phyloP scores from a whole-genome alignment of 1,284 basidiomycete species.

The Malassezia cuniculi region DNA sequence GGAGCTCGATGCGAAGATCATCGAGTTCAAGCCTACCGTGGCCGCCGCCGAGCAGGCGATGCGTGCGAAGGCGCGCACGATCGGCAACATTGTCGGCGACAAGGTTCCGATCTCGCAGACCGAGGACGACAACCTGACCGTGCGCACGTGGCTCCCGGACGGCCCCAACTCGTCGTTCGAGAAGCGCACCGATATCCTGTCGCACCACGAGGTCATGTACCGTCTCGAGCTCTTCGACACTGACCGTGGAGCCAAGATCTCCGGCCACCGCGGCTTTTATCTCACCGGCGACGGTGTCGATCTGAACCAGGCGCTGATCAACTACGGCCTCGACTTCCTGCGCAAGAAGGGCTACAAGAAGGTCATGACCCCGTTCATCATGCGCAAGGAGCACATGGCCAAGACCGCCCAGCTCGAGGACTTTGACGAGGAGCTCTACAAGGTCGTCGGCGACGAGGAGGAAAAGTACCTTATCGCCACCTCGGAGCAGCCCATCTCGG shows the following conservation, averaged over 20 bases:
- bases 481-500: constrained; percentile 94
- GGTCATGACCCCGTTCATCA: constrained; percentile 93
- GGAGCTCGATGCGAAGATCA: constrained; percentile 64
- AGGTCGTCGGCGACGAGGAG: constrained; percentile 73
- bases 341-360: constrained; percentile 74
- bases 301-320: constrained; percentile 89
- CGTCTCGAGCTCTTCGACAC: constrained; percentile 89
- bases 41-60: constrained; percentile 60
- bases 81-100: constrained; percentile 87
- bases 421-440: constrained; percentile 97
- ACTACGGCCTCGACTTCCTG: constrained; percentile 87
- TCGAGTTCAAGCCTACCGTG: constrained; percentile 53
- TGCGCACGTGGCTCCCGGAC: constrained; percentile 75
- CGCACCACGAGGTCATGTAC: constrained; percentile 90
- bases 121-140: constrained; percentile 82
- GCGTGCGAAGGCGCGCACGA: constrained; percentile 63
- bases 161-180: constrained; percentile 54
- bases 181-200: constrained; percentile 60
- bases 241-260: constrained; percentile 75
- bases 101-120: constrained; percentile 71
- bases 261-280: constrained; percentile 92
- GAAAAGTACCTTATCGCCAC: constrained; percentile 99
- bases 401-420: constrained; percentile 95
- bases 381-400: constrained; percentile 93
- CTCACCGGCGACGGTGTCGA: constrained; percentile 89